Conservation (phyloP, 129 eudicot genomes). For the Silybum marianum region DNA sequence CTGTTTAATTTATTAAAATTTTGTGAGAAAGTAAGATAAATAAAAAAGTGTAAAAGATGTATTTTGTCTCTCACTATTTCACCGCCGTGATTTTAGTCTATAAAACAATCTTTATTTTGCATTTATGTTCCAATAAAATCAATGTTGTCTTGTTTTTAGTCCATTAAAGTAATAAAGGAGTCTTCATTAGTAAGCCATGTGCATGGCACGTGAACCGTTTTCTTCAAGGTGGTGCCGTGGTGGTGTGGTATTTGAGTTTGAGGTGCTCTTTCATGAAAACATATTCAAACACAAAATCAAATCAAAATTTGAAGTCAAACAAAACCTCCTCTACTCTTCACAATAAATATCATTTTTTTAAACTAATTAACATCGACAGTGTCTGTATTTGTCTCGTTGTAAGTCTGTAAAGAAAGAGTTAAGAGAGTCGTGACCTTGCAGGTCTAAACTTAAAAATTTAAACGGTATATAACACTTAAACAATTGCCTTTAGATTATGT, state of each 20-base stretch:
- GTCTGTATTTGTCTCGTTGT: too few species aligned
- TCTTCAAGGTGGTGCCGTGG: background rate
- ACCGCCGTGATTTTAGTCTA: background rate
- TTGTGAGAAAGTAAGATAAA: background rate
- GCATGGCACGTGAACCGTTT: background rate
- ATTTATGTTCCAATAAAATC: background rate
- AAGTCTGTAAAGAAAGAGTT: background rate
- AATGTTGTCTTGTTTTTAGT: background rate
- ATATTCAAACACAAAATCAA: too few species aligned
- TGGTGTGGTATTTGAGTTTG: too few species aligned
- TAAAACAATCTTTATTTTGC: background rate
- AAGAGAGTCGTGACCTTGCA: background rate
- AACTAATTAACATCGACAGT: too few species aligned
- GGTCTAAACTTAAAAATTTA: background rate
- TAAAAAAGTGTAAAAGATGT: background rate
- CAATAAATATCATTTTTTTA: background rate
- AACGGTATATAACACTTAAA: background rate
- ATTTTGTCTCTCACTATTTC: background rate
- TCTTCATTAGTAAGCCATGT: background rate
- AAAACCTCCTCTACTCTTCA: background rate
- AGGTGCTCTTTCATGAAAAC: too few species aligned
- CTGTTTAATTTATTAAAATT: background rate
- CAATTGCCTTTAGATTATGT: too few species aligned
- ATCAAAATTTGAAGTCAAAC: background rate
- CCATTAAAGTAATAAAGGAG: background rate